Evolutionary conservation across 768 basidiomycete genomes (phyloP).

Genomic region (Pulveroboletus sp.): DNA sequence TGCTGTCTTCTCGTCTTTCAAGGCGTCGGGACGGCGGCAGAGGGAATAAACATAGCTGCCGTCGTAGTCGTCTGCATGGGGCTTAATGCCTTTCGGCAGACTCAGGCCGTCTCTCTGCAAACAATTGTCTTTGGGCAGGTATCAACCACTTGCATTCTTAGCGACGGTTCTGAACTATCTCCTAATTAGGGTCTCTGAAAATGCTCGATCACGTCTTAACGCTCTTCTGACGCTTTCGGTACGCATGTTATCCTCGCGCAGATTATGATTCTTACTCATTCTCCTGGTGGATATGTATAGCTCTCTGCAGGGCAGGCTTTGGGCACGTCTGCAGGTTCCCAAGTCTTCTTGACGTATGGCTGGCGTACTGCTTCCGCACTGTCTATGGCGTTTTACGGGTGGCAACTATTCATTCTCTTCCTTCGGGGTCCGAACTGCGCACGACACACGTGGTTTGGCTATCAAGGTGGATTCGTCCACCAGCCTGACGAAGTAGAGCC

Average conservation of each 20-base stretch:
- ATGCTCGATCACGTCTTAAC: constrained; percentile 26
- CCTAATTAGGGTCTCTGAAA: constrained; percentile 22
- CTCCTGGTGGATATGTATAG: neutral
- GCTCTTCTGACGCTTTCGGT: constrained; percentile 29
- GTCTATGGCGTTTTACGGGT: constrained; percentile 35
- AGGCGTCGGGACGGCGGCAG: constrained; percentile 36
- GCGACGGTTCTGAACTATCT: neutral
- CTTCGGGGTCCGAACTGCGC: constrained; percentile 36
- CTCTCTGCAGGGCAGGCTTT: constrained; percentile 38
- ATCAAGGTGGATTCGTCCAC: constrained; percentile 48
- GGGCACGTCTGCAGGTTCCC: constrained; percentile 40
- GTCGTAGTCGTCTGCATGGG: constrained; percentile 38
- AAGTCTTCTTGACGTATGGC: constrained; percentile 38
- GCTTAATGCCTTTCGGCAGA: constrained; percentile 37
- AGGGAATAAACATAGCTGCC: constrained; percentile 35
- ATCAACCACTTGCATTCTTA: neutral
- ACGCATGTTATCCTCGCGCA: neutral
- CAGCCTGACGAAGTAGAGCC: neutral
- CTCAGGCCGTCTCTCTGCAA: constrained; percentile 35
- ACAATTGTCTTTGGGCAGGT: constrained; percentile 22
- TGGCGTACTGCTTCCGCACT: constrained; percentile 34
- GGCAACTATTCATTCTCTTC: constrained; percentile 34
- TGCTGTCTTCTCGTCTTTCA: constrained; percentile 26
- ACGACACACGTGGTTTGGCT: constrained; percentile 54
- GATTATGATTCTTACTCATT: neutral